These are phyloP conservation scores for Leptographium flavum DNA, from an alignment of 2,329 filamentous ascomycete genomes.

Conservation along the genomic window DNA sequence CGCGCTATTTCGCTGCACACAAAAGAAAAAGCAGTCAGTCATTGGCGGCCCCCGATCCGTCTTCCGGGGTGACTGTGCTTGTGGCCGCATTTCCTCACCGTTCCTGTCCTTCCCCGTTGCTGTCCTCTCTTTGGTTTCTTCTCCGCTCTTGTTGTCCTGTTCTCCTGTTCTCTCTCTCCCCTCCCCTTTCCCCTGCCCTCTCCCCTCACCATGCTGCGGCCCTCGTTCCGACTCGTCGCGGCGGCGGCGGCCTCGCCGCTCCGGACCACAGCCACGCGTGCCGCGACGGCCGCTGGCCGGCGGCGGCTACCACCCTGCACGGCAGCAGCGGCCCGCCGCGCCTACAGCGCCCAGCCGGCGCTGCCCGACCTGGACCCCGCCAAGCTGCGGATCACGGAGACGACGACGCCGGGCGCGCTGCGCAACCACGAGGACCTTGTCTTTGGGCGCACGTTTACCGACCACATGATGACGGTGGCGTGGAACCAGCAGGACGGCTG, in stretches of 20 bases:
- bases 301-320: constrained; percentile 7
- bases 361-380: constrained; percentile 61
- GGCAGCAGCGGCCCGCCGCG: constrained; percentile 26
- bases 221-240: constrained; percentile 23
- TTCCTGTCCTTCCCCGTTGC: background rate
- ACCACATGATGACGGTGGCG: constrained; percentile 93
- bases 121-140: background rate
- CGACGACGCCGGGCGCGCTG: constrained; percentile 58
- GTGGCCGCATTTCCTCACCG: no score
- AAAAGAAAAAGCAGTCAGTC: background rate
- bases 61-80: background rate
- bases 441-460: constrained; percentile 85
- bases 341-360: constrained; percentile 33
- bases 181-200: background rate
- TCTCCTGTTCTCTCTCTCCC: background rate
- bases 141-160: background rate
- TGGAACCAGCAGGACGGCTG: constrained; percentile 82
- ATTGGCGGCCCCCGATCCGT: no score
- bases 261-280: constrained; percentile 11
- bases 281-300: background rate
- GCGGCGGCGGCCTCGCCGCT: constrained; percentile 2
- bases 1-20: background rate
- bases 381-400: constrained; percentile 61
- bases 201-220: constrained; percentile 27
- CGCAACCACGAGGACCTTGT: constrained; percentile 67